Evolutionary conservation across 2,329 filamentous ascomycete genomes (phyloP).

Genomic region (Arthrinium phaeospermum): DNA sequence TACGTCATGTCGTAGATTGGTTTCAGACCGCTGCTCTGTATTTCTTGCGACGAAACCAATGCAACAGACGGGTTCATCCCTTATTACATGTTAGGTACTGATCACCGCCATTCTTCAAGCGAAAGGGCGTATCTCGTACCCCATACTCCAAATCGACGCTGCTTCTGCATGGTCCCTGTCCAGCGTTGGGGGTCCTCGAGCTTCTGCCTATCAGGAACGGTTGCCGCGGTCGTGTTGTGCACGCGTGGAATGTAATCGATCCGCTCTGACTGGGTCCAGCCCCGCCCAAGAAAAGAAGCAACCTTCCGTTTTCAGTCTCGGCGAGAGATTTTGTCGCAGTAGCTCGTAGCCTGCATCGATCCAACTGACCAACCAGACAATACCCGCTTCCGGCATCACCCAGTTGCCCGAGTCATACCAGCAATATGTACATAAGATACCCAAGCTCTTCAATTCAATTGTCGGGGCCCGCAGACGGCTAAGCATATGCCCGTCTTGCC

Average conservation of each 20-base stretch:
- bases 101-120: background rate
- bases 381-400: background rate
- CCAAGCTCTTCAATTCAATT: background rate
- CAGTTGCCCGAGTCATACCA: conserved; percentile 1
- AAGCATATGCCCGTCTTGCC: background rate
- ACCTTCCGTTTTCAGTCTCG: conserved; percentile 12
- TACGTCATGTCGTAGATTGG: conserved; percentile 9
- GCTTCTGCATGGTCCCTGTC: background rate
- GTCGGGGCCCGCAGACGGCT: background rate
- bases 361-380: background rate
- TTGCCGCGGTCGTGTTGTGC: background rate
- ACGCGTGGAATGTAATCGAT: background rate
- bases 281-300: background rate
- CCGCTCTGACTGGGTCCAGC: background rate
- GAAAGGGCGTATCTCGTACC: background rate
- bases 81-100: background rate
- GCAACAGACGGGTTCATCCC: background rate
- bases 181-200: background rate
- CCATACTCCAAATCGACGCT: background rate
- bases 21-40: background rate
- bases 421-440: background rate
- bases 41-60: background rate
- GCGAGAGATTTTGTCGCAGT: conserved; percentile 1
- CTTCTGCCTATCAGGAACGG: background rate
- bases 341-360: background rate